Percentiles rank a stretch among this genome's conserved stretches.
phyloP scores from a whole-genome alignment of 495 filamentous ascomycete species.

The Penicillium tannophilum region DNA sequence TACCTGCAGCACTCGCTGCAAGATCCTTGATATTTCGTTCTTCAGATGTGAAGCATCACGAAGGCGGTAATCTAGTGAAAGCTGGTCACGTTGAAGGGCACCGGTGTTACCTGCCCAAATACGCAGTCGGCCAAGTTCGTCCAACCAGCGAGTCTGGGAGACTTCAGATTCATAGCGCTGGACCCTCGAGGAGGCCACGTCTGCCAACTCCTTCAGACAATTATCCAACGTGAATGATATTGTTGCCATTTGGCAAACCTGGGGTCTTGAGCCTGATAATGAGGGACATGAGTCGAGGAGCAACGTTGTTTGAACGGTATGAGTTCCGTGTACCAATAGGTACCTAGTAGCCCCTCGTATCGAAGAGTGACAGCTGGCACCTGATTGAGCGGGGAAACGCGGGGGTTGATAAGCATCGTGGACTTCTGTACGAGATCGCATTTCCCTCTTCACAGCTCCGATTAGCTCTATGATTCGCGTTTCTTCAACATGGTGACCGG shows the following conservation, averaged over 20 bases:
- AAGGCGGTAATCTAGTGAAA: constrained; percentile 49
- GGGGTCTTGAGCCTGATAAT: no score
- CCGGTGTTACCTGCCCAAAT: constrained; percentile 52
- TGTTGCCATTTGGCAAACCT: background rate
- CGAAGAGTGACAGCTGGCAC: no score
- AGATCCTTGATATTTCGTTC: constrained; percentile 17
- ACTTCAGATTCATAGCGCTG: constrained; percentile 9
- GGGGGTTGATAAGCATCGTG: no score
- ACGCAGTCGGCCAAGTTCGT: constrained; percentile 42
- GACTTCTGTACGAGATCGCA: no score
- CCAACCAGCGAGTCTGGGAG: constrained; percentile 21
- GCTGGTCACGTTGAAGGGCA: constrained; percentile 41
- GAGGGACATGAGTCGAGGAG: no score
- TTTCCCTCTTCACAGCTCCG: no score
- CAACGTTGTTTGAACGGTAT: no score
- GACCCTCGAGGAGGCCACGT: background rate
- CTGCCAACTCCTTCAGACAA: background rate
- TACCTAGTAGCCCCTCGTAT: no score
- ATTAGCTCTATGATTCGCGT: no score
- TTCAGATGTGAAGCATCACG: constrained; percentile 50
- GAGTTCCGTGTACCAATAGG: no score
- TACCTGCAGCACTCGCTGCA: constrained; percentile 7
- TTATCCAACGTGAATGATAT: background rate
- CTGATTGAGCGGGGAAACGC: no score
- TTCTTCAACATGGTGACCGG: constrained; percentile 21